phyloP scores from a whole-genome alignment of 1,139 yeast species.

The Taphrina wiesneri region DNA sequence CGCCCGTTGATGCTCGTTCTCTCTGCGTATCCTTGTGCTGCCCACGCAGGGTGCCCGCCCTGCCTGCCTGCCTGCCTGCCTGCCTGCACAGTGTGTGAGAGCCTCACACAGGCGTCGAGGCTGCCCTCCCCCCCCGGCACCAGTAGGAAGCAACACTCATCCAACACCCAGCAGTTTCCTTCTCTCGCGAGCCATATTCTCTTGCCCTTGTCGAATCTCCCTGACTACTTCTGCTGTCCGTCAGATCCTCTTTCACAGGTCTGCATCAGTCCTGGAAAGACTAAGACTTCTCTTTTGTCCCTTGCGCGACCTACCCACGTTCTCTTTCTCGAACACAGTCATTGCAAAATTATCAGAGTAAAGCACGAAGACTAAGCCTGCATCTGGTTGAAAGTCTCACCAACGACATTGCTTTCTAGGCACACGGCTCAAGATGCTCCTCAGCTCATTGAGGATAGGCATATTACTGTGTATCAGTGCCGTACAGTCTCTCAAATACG shows the following conservation, averaged over 20 bases:
- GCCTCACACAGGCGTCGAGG: background rate
- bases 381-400: background rate
- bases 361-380: background rate
- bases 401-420: background rate
- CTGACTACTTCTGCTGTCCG: background rate
- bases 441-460: background rate
- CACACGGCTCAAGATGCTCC: background rate
- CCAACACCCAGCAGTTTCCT: background rate
- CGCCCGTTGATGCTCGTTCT: background rate
- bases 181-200: background rate
- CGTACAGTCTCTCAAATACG: conserved; percentile 3
- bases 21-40: background rate
- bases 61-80: background rate
- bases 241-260: background rate
- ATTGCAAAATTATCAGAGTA: background rate
- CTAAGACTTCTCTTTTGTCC: background rate
- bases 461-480: background rate
- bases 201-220: background rate
- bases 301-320: background rate
- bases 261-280: background rate
- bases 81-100: background rate
- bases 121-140: background rate
- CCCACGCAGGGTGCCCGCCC: background rate
- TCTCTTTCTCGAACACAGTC: conserved; percentile 4
- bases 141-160: background rate